These are phyloP conservation scores for Acanthamoeba divionensis DNA, from an alignment of 208 protist genomes.

Conservation along the genomic window DNA sequence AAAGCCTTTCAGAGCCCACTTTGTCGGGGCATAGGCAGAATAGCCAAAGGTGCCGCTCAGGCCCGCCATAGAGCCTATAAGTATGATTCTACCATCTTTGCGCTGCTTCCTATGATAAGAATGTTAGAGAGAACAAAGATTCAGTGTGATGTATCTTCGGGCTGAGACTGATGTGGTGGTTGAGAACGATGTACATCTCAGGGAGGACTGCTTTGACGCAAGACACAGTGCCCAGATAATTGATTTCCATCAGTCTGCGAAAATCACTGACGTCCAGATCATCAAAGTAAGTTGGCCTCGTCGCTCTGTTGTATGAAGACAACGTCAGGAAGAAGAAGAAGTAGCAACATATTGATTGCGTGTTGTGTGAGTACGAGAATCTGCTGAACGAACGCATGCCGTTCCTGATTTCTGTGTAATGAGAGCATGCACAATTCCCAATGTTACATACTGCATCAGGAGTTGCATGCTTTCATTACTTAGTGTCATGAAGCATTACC, in stretches of 20 bases:
- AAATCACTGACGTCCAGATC: conserved; percentile 41
- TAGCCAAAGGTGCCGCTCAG: conserved; percentile 58
- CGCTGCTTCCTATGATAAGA: not conserved
- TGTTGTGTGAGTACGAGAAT: too few relatives aligned
- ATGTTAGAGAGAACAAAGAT: too few relatives aligned
- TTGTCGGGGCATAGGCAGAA: conserved; percentile 60
- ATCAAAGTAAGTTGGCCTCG: conserved; percentile 57
- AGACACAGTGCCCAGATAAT: conserved; percentile 64
- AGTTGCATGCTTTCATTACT: too few relatives aligned
- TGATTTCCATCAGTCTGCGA: conserved; percentile 57
- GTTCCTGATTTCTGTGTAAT: too few relatives aligned
- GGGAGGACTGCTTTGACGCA: conserved; percentile 65
- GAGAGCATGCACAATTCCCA: too few relatives aligned
- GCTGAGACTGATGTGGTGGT: not conserved
- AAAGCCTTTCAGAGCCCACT: not conserved
- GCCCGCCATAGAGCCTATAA: conserved; percentile 53
- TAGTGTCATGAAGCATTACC: too few relatives aligned
- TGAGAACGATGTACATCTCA: conserved; percentile 31
- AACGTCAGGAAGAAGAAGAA: too few relatives aligned
- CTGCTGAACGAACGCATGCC: too few relatives aligned
- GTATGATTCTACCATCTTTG: conserved; percentile 37
- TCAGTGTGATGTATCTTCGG: not conserved
- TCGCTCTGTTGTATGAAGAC: too few relatives aligned
- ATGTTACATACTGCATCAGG: too few relatives aligned
- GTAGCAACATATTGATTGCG: too few relatives aligned